phyloP scores from a whole-genome alignment of 345 rosid genomes.

The Eucalyptus polyanthemos region DNA sequence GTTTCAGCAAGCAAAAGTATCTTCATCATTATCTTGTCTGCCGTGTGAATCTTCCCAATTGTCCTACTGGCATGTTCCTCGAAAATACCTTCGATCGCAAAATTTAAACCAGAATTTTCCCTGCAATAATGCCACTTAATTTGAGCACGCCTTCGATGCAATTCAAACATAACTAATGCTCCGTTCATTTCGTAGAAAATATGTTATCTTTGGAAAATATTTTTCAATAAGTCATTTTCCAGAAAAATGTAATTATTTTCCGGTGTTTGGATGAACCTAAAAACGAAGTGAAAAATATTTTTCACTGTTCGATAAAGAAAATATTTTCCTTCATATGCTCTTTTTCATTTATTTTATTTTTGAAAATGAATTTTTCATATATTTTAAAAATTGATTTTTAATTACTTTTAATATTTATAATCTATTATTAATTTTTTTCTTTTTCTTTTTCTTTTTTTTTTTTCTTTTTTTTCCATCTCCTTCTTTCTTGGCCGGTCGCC shows the following conservation, averaged over 20 bases:
- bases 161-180: neutral
- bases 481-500: fast-evolving
- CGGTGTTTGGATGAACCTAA: fast-evolving
- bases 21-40: neutral
- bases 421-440: too few relatives aligned
- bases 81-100: neutral
- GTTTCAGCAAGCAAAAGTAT: neutral
- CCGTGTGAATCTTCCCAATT: neutral
- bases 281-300: too few relatives aligned
- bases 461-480: too few relatives aligned
- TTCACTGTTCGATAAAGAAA: fast-evolving
- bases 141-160: neutral
- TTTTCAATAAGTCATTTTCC: fast-evolving
- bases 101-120: neutral
- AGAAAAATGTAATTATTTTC: too few relatives aligned
- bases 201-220: fast-evolving
- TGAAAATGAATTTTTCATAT: too few relatives aligned
- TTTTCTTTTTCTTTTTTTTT: too few relatives aligned
- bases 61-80: neutral
- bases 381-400: too few relatives aligned
- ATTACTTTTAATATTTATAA: too few relatives aligned
- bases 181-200: fast-evolving
- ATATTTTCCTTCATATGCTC: too few relatives aligned
- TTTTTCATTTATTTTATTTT: too few relatives aligned
- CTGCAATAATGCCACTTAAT: neutral